A percentile compares a stretch with the other conserved stretches of the same genome.
These are phyloP conservation scores for Hortaea sp. DNA, from an alignment of 2,329 filamentous ascomycete genomes.

Conservation along the genomic window DNA sequence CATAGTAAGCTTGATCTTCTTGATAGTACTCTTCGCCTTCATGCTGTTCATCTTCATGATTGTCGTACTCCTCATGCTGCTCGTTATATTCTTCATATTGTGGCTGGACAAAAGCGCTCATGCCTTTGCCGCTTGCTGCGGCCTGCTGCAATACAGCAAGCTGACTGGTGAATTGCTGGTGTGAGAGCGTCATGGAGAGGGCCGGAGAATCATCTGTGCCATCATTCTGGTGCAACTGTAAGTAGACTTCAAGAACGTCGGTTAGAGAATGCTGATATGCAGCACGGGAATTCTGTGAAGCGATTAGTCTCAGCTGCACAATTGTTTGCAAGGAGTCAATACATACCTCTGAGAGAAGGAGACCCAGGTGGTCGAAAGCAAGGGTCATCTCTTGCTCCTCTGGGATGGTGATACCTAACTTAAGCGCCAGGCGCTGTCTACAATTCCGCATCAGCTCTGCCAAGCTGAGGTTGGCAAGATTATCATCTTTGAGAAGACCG, in stretches of 20 bases:
- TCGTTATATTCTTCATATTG: conserved; percentile 1
- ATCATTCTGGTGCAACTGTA: conserved; percentile 51
- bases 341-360: conserved; percentile 48
- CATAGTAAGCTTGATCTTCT: neutral
- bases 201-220: conserved; percentile 44
- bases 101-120: conserved; percentile 35
- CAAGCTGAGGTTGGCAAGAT: conserved; percentile 43
- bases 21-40: neutral
- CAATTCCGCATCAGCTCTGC: conserved; percentile 41
- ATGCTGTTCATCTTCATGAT: neutral
- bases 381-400: conserved; percentile 49
- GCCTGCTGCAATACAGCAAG: conserved; percentile 43
- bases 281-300: conserved; percentile 38
- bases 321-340: conserved; percentile 12
- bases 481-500: conserved; percentile 47
- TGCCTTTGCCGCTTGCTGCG: conserved; percentile 47
- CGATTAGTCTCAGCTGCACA: conserved; percentile 9
- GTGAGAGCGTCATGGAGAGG: conserved; percentile 45
- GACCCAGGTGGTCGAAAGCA: conserved; percentile 43
- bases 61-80: neutral
- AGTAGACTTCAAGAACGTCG: conserved; percentile 50
- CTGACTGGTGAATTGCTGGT: conserved; percentile 45
- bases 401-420: conserved; percentile 42
- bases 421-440: conserved; percentile 41
- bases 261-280: conserved; percentile 42